These are phyloP conservation scores for Corymbia citriodora DNA, from an alignment of 441 rosid species.

Conservation along the genomic window DNA sequence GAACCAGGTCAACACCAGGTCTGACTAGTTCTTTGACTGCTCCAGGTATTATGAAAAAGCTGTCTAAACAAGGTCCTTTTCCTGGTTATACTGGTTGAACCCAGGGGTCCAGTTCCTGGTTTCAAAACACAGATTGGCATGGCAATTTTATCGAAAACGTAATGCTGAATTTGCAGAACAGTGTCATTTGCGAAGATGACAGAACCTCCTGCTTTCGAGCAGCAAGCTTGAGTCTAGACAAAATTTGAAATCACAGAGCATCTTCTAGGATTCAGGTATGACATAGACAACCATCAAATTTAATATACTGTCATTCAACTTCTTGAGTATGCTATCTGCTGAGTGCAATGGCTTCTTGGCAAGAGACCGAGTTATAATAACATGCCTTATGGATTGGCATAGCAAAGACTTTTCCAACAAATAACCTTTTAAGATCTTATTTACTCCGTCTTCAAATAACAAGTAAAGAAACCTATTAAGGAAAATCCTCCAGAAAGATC, in stretches of 20 bases:
- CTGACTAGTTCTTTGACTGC: not conserved
- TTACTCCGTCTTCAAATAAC: not conserved
- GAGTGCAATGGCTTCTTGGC: not conserved
- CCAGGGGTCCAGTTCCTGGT: not conserved
- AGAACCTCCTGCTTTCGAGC: not conserved
- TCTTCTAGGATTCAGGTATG: not conserved
- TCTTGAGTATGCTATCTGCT: not conserved
- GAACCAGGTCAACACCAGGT: not conserved
- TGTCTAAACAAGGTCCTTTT: not conserved
- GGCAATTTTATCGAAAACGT: not conserved
- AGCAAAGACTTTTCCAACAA: not conserved
- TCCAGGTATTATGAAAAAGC: not conserved
- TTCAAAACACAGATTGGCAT: not conserved
- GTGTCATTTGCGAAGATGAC: not conserved
- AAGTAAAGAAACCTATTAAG: not conserved
- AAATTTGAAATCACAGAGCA: not conserved
- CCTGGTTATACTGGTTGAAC: not conserved
- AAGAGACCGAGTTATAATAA: not conserved
- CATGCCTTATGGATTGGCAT: not conserved
- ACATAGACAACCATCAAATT: not conserved
- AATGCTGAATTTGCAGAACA: not conserved
- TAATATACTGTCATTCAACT: not conserved
- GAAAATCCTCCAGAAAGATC: not conserved
- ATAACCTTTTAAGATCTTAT: not conserved
- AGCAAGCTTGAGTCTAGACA: not conserved